Evolutionary conservation across 1,284 basidiomycete species (phyloP), one percentile per base, ranked within the genome.

Genomic region (Malassezia restricta): DNA sequence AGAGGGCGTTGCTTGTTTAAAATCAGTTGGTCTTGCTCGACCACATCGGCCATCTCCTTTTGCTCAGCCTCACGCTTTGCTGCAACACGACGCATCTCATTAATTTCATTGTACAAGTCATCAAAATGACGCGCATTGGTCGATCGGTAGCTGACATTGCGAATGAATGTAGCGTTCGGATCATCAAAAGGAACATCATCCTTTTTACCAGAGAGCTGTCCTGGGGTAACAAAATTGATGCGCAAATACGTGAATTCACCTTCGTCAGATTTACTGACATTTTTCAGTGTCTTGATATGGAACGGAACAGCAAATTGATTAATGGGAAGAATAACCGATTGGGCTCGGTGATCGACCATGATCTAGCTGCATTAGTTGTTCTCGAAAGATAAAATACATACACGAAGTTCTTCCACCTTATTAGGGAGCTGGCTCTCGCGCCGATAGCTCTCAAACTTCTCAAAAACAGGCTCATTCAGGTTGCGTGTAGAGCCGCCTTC

Each of bases 161-260:
- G 87, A 64, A 98, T 84, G 68, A 98, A 99, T 3, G 89, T 96
- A 0, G 92, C 84, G 59, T 94, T 87, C 1, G 92, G 89, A 72
- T 96, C 87, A 75, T 98, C 92, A 65, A 98, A 98, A 0, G 94
- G 94, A 83, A 90, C 95, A 63, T 99, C 94, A 71, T 99, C 94
- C 76, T 99, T 98, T 78, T 94, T 95, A 37, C 94, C 94, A 0
- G 89, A 86, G 43, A 96, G 83, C 73, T 96, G 91, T 43, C 94
- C 94, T 1, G 94, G 94, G 0, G 91, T 94, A 73, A 96, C 90
- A 78, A 98, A 95, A 76, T 98, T 98, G 76, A 99, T 90, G 4
- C 94, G 83, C 52, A 99, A 79, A 60, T 88, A 88, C 0, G 91
- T 92, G 73, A 84, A 87, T 49, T 96, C 89, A 7, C 87, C 88